Percentiles rank a stretch among this genome's conserved stretches.
Evolutionary conservation across 805 yeast species (phyloP).

Genomic region (Metschnikowia baotianmanensis): DNA sequence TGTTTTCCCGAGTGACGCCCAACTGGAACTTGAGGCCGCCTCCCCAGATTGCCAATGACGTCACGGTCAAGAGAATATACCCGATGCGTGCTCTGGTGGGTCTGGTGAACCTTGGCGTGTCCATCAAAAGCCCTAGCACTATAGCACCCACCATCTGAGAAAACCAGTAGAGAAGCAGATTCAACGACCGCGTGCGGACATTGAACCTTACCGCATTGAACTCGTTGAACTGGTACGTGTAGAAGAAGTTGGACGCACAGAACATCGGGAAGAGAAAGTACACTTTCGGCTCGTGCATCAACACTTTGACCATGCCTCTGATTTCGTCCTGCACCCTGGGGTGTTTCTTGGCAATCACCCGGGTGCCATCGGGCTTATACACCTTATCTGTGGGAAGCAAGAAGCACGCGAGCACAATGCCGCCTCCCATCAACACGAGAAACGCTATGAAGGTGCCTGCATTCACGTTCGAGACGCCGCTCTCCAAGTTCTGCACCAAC

Average conservation of each 20-base stretch:
- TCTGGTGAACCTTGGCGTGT: slow-evolving; percentile 40
- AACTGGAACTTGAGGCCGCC: slow-evolving; percentile 53
- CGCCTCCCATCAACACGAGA: slow-evolving; percentile 48
- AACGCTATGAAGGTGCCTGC: slow-evolving; percentile 57
- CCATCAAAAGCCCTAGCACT: slow-evolving; percentile 47
- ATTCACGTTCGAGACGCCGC: slow-evolving; percentile 29
- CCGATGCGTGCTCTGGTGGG: slow-evolving; percentile 48
- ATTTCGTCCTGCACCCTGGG: slow-evolving; percentile 49
- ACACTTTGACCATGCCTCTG: slow-evolving; percentile 35
- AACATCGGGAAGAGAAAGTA: slow-evolving; percentile 58
- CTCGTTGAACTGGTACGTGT: slow-evolving; percentile 62
- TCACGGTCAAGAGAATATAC: slow-evolving; percentile 36
- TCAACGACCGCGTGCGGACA: slow-evolving; percentile 59
- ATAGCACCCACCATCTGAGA: slow-evolving; percentile 59
- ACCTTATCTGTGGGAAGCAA: slow-evolving; percentile 52
- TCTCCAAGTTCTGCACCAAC: slow-evolving; percentile 49
- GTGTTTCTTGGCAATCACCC: slow-evolving; percentile 43
- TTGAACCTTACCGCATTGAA: slow-evolving; percentile 55
- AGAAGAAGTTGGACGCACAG: slow-evolving; percentile 63
- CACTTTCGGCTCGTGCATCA: slow-evolving; percentile 44
- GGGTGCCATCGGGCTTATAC: slow-evolving; percentile 48
- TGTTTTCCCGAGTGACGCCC: slow-evolving; percentile 39
- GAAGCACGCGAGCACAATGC: slow-evolving; percentile 43
- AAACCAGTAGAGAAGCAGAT: slow-evolving; percentile 59
- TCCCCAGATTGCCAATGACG: slow-evolving; percentile 54